These are phyloP conservation scores for Neospora caninum DNA, from an alignment of 169 alveolate species.

Conservation along the genomic window DNA sequence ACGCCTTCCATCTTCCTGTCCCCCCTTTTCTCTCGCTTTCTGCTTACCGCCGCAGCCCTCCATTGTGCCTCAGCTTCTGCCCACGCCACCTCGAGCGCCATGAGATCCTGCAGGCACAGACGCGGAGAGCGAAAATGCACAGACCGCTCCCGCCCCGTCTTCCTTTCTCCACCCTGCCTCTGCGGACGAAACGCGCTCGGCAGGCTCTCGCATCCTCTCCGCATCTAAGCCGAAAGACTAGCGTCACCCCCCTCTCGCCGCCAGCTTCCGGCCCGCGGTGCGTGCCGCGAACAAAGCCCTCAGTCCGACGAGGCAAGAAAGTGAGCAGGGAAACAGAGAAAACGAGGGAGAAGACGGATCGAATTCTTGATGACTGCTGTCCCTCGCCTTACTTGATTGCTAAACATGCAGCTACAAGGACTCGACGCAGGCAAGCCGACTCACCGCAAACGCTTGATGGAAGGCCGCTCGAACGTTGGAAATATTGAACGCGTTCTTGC, in stretches of 20 bases:
- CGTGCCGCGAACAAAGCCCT: not conserved
- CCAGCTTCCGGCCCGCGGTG: not conserved
- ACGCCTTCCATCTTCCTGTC: not conserved
- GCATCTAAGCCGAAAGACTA: no score
- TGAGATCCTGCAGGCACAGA: not conserved
- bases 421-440: not conserved
- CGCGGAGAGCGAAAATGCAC: not conserved
- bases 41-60: not conserved
- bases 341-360: not conserved
- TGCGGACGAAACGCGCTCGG: no score
- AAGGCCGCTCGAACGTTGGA: not conserved
- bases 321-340: not conserved
- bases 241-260: not conserved
- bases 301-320: not conserved
- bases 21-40: not conserved
- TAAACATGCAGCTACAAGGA: not conserved
- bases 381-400: not conserved
- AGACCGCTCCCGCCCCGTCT: not conserved
- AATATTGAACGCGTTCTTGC: conserved; percentile 20
- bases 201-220: no score
- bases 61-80: not conserved
- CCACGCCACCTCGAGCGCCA: not conserved
- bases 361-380: not conserved
- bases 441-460: conserved; percentile 17
- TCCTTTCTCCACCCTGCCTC: no score